Base-by-base conservation (phyloP, 2,329 filamentous ascomycete species). In the Chaetomium sp. region DNA sequence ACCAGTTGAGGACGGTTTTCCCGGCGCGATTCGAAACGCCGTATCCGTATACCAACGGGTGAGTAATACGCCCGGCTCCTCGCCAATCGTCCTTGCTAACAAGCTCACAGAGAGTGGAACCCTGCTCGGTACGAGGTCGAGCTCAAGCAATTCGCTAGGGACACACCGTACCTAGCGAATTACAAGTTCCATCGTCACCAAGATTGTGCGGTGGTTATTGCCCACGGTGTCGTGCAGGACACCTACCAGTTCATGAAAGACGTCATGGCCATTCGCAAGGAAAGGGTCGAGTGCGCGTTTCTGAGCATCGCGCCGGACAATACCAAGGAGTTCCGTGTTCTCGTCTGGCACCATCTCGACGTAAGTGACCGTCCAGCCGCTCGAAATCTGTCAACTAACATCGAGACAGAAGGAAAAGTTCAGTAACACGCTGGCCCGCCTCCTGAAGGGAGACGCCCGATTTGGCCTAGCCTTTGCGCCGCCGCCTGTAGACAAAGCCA, bases 301-400 rank as follows among this genome's bases (percentile, higher is more conserved):
- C 21, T 57, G 4, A 57, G 19, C 10, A 35, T 27, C 33, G 33
- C 6, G 8, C 21, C 21, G 12, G 33, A 57, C 33, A 25, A 33
- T n/a, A 21, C 33, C 33, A 45, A 2, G 33, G n/a, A 16, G 23
- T 50, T 38, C 33, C 10, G 42, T 35, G 33, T 57, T 27, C 54
- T 57, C 8, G 54, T 45, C 54, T 57, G 54, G 54, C 54, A 57
- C 21, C 54, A 57, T 23, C 54, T 57, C 9, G 21, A 57, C 54
- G 54, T 57, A 45, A 57, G 54, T 47, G 19, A n/a, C 45, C n/a
- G 6, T 33, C 42, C 12, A 42, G 35, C 13, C 13, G 35, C 35
- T 38, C 35, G 13, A 38, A 38, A 4, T 19, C 13, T 38, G 35
- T 38, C 13, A 38, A 5, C 35, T 35, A 57, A 25, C 54, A 57